Base-by-base conservation (phyloP, 2,329 filamentous ascomycete species). In the Amesomyces nigricolor region DNA sequence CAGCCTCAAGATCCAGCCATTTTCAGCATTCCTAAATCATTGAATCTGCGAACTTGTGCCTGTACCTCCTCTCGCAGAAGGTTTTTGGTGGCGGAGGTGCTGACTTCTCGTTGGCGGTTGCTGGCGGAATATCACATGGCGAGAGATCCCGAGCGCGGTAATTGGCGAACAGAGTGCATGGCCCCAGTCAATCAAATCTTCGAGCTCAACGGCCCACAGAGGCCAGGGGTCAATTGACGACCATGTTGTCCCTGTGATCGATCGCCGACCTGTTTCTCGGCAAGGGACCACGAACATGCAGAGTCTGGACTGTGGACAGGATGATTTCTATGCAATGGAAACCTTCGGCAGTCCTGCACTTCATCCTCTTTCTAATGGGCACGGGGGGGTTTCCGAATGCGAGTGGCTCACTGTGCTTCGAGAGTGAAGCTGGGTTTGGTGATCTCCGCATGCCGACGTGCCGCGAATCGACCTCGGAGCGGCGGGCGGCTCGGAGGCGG, bases 71-170 rank as follows among this genome's bases (percentile, higher is more conserved):
- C 42, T 54, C 42, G 47, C 19, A 51, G 46, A 49, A 38, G 52
- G 30, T 53, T 54, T 50, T 39, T 39, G 38, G 54, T 54, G 46
- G 54, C 29, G 54, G 50, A 45, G 39, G 38, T 42, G 30, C 47
- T 38, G 45, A 17, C 26, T 51, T 32, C 40, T 44, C 46, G 55
- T 51, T 56, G 54, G 47, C 51, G 37, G 54, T 48, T 49, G 42
- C 35, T 43, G 19, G 35, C 45, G 39, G 48, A 30, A 55, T 59
- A 61, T 63, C 61, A 62, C 62, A 62, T 57, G 58, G 58, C 17
- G 48, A 47, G 43, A 49, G 38, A 29, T 37, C 51, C 45, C 42
- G 35, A 26, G 52, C 19, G 47, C 40, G 32, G 48, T 58, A 19
- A 62, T 63, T 62, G 58, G 60, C 47, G 45, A 59, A 47, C 40